Conservation (phyloP, 1,284 basidiomycete genomes). For the Exobasidium rhododendri region DNA sequence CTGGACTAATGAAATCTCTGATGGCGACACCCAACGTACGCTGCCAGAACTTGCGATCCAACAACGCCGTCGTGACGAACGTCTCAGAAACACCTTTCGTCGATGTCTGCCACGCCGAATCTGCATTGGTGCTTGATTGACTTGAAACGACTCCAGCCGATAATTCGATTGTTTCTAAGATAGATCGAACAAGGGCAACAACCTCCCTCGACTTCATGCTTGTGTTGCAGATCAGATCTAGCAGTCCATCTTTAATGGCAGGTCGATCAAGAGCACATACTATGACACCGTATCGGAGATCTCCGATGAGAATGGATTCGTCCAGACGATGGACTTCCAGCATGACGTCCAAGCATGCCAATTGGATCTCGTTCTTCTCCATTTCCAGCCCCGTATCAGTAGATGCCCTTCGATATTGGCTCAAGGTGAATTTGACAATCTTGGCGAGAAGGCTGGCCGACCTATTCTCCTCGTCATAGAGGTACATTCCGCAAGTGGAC, state of each 20-base stretch:
- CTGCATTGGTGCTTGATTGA: not conserved
- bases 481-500: not conserved
- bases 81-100: not conserved
- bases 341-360: not conserved
- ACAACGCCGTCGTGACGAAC: not conserved
- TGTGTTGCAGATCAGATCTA: not conserved
- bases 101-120: not conserved
- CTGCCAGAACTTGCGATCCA: not conserved
- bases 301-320: not conserved
- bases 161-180: not conserved
- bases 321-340: not conserved
- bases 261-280: not conserved
- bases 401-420: not conserved
- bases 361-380: not conserved
- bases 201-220: not conserved
- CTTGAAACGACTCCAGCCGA: not conserved
- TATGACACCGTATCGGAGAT: not conserved
- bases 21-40: not conserved
- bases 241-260: not conserved
- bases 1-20: not conserved
- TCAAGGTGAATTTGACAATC: not conserved
- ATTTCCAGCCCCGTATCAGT: not conserved
- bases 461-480: not conserved
- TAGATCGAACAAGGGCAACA: not conserved
- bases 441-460: not conserved